Base-by-base conservation (phyloP, 2,329 filamentous ascomycete species). In the Colletotrichum lini region DNA sequence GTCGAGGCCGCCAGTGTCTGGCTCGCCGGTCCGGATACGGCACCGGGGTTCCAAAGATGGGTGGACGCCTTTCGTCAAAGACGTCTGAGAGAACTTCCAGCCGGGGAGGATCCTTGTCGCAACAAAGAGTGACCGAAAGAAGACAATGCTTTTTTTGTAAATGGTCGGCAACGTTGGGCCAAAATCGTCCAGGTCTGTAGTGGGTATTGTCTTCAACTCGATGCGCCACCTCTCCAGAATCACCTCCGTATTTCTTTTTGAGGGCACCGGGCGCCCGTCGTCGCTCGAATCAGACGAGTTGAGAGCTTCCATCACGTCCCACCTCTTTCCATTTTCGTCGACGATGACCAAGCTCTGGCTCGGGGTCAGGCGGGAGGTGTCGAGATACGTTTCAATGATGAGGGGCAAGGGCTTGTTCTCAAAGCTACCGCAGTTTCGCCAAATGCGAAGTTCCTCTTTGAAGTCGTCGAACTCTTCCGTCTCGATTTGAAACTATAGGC, bases 91-190 rank as follows among this genome's bases (percentile, higher is more conserved):
- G 77, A 97, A 93, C 82, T 92, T 97, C 91, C 93, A 98, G 30
- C 93, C 91, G 2, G 96, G 96, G 73, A 98, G 84, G 73, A 98
- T 89, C 76, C 94, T 92, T 50, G 94, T 90, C 65, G 93, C 93
- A 60, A 94, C 90, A 80, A 94, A 98, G 56, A 99, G 87, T 2
- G 95, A 95, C 72, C 96, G 90, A 82, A 98, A 98, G 76, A 98
- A 91, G 75, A 98, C 93, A 74, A 99, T 97, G 76, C 94, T 94
- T 83, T 97, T 96, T 84, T 99, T 99, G 87, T 99, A 99, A 70
- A 98, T 91, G 63, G 94, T 96, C 16, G 96, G 95, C 62, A 98
- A 84, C 42, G 84, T 86, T 13, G 85, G 85, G 9, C 88, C 89
- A 79, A 91, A 94, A 78, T 89, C 89, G 58, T 89, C 85, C 18